Percentiles rank a stretch among this genome's conserved stretches.
phyloP scores from a whole-genome alignment of 495 filamentous ascomycete genomes.

The Cryomyces minteri region DNA sequence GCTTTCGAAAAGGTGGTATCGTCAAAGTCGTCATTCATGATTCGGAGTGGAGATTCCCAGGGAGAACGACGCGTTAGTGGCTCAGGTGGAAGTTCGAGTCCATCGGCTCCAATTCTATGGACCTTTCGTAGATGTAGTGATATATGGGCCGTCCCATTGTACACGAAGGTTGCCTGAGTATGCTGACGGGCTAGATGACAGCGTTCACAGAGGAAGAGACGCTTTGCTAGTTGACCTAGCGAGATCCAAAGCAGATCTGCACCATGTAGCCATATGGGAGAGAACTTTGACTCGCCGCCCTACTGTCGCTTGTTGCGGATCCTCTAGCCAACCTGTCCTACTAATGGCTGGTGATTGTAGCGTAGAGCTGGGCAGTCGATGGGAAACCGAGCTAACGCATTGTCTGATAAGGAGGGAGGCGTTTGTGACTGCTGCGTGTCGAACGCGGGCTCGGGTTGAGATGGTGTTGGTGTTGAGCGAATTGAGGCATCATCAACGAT shows the following conservation, averaged over 20 bases:
- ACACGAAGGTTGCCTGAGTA: too few relatives aligned
- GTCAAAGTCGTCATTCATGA: not conserved
- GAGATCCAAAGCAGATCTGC: not conserved
- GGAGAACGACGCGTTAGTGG: not conserved
- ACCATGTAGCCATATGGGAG: not conserved
- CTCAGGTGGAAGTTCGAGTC: not conserved
- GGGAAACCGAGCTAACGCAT: not conserved
- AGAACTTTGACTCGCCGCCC: not conserved
- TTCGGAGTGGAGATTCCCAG: not conserved
- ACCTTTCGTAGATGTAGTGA: not conserved
- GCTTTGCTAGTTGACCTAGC: not conserved
- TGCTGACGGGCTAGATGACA: not conserved
- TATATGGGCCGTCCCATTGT: not conserved
- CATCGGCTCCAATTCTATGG: not conserved
- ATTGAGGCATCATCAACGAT: not conserved
- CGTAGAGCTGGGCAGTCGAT: not conserved
- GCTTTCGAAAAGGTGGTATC: not conserved
- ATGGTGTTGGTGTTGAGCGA: not conserved
- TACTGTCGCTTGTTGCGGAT: not conserved
- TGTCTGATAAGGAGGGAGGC: not conserved
- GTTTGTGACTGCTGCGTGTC: not conserved
- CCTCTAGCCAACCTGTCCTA: not conserved
- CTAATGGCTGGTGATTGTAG: not conserved
- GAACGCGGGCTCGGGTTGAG: not conserved
- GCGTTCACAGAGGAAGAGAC: not conserved